Percentiles rank a stretch among this genome's conserved stretches.
phyloP scores from a whole-genome alignment of 768 basidiomycete genomes.

The Amanita inopinata region DNA sequence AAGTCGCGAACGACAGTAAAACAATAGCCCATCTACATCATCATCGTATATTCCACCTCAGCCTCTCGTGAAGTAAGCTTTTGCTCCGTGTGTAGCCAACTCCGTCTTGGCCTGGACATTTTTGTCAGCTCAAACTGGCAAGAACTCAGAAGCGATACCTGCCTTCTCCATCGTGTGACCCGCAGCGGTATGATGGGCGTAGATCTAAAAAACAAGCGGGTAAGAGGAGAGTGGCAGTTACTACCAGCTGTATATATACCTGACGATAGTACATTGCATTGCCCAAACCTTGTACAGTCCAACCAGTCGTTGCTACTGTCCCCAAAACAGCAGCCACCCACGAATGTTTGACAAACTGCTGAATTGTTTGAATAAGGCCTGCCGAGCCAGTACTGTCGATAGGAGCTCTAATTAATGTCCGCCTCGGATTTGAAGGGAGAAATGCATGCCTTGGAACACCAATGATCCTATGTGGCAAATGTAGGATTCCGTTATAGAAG shows the following conservation, averaged over 20 bases:
- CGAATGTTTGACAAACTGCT: slow-evolving; percentile 59
- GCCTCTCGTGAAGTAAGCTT: slow-evolving; percentile 80
- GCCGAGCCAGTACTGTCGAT: slow-evolving; percentile 77
- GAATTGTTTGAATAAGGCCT: slow-evolving; percentile 88
- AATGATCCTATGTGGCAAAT: slow-evolving; percentile 61
- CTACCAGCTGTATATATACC: slow-evolving; percentile 30
- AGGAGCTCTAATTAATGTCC: slow-evolving; percentile 17
- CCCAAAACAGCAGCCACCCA: slow-evolving; percentile 80
- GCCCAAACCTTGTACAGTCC: slow-evolving; percentile 81
- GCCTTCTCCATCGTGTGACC: slow-evolving; percentile 88
- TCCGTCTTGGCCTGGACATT: slow-evolving; percentile 66
- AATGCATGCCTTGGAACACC: slow-evolving; percentile 71
- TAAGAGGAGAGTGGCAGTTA: slow-evolving; percentile 6
- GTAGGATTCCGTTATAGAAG: slow-evolving; percentile 20
- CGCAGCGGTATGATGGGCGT: slow-evolving; percentile 67
- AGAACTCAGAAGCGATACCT: slow-evolving; percentile 12
- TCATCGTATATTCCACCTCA: slow-evolving; percentile 23
- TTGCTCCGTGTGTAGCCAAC: slow-evolving; percentile 75
- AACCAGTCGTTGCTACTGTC: slow-evolving; percentile 73
- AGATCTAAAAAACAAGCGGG: slow-evolving; percentile 41
- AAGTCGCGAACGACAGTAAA: too few relatives aligned
- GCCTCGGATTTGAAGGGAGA: slow-evolving; percentile 24
- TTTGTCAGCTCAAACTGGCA: slow-evolving; percentile 2
- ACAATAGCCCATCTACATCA: slow-evolving; percentile 9
- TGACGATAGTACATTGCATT: slow-evolving; percentile 71